These are phyloP conservation scores for Sugiyamaella smithiae DNA, from an alignment of 805 yeast species.

Conservation along the genomic window DNA sequence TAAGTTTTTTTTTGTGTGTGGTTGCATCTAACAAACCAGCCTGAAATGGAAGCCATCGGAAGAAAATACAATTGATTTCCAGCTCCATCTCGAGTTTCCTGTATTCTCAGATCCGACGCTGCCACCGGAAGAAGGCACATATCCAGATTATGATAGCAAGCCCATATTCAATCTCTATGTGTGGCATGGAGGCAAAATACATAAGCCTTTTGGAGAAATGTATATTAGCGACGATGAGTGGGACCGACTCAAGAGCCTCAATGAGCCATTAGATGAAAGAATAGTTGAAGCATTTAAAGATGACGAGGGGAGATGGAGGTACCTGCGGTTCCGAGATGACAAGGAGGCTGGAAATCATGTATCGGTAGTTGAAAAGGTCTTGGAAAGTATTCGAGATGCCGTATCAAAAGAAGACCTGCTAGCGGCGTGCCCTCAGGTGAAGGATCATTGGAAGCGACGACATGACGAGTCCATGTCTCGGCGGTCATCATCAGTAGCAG, in stretches of 20 bases:
- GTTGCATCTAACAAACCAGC: neutral
- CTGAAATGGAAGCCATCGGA: slow-evolving; percentile 97
- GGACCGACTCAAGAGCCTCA: slow-evolving; percentile 63
- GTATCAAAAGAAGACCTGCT: slow-evolving; percentile 76
- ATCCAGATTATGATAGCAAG: slow-evolving; percentile 74
- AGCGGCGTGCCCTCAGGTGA: slow-evolving; percentile 54
- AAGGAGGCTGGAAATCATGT: slow-evolving; percentile 84
- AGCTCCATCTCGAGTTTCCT: slow-evolving; percentile 61
- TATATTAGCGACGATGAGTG: slow-evolving; percentile 69
- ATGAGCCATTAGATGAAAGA: slow-evolving; percentile 85
- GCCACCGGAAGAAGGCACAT: slow-evolving; percentile 44
- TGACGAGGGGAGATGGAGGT: slow-evolving; percentile 68
- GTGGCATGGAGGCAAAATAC: slow-evolving; percentile 66
- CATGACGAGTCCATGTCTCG: slow-evolving; percentile 1
- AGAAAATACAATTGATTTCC: slow-evolving; percentile 91
- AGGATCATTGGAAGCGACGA: slow-evolving; percentile 61
- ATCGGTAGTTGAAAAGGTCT: slow-evolving; percentile 74
- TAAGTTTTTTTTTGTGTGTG: neutral
- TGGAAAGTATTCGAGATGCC: slow-evolving; percentile 81
- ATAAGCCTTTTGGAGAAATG: slow-evolving; percentile 66
- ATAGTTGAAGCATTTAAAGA: slow-evolving; percentile 81
- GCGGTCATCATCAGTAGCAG: neutral
- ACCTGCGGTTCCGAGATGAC: slow-evolving; percentile 90
- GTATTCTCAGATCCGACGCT: slow-evolving; percentile 58
- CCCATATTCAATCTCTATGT: slow-evolving; percentile 68